These are phyloP conservation scores for Carex scoparia DNA, from an alignment of 176 grass and related monocot genomes.

Conservation along the genomic window DNA sequence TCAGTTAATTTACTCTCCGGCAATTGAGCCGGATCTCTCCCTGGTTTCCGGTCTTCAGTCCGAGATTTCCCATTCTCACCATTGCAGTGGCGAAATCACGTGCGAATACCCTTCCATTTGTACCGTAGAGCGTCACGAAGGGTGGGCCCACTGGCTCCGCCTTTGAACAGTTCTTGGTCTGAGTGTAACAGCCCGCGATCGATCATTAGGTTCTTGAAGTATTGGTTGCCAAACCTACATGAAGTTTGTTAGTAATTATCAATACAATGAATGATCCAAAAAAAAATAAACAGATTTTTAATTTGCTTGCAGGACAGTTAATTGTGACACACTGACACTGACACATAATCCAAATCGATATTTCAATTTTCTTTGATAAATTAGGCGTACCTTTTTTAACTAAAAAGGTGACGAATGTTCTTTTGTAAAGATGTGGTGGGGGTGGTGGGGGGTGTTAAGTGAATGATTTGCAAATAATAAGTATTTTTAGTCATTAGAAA, in stretches of 20 bases:
- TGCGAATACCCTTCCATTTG: conserved; percentile 4
- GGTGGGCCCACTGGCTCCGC: neutral
- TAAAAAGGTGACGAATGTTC: neutral
- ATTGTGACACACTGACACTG: neutral
- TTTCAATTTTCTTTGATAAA: neutral
- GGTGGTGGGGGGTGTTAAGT: neutral
- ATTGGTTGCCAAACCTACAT: conserved; percentile 5
- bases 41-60: conserved; percentile 15
- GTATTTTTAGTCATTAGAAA: neutral
- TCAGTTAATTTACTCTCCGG: conserved; percentile 1
- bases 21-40: conserved; percentile 19
- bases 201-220: conserved; percentile 24
- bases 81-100: conserved; percentile 22
- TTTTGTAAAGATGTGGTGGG: neutral
- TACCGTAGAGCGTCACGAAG: conserved; percentile 22
- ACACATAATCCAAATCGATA: neutral
- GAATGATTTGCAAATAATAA: neutral
- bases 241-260: neutral
- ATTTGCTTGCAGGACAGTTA: neutral
- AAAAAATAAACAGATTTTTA: neutral
- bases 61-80: conserved; percentile 34
- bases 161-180: conserved; percentile 25
- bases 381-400: neutral
- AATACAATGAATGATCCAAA: neutral
- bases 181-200: conserved; percentile 32